These are phyloP conservation scores for Pontederia paniculata DNA, from an alignment of 176 grass and related monocot genomes.

Conservation along the genomic window DNA sequence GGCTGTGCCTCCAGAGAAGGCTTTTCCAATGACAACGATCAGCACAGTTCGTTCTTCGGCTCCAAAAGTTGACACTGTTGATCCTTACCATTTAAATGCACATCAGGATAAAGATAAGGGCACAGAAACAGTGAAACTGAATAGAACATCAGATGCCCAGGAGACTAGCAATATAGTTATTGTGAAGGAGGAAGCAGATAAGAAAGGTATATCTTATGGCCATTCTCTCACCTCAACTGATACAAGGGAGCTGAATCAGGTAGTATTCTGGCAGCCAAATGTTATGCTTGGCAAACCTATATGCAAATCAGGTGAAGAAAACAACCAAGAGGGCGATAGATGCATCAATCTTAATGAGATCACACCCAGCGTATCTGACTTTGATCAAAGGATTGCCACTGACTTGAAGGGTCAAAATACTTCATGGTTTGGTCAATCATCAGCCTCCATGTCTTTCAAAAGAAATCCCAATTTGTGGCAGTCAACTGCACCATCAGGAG, in stretches of 20 bases:
- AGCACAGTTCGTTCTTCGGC: slow-evolving; percentile 45
- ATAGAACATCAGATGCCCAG: slow-evolving; percentile 38
- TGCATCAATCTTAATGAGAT: slow-evolving; percentile 55
- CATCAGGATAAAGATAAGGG: slow-evolving; percentile 49
- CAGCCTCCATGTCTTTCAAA: too few species aligned
- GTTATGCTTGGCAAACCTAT: slow-evolving; percentile 20
- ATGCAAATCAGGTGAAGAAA: slow-evolving; percentile 31
- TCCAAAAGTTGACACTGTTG: slow-evolving; percentile 39
- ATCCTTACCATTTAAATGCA: slow-evolving; percentile 15
- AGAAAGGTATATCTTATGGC: slow-evolving; percentile 28
- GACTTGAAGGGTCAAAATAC: slow-evolving; percentile 10
- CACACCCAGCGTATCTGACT: slow-evolving; percentile 22
- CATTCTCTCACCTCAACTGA: slow-evolving; percentile 23
- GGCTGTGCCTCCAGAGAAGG: slow-evolving; percentile 78
- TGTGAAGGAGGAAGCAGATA: slow-evolving; percentile 60
- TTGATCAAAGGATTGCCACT: slow-evolving; percentile 21
- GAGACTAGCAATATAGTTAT: slow-evolving; percentile 51
- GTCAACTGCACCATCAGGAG: too few species aligned
- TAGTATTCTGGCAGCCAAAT: slow-evolving; percentile 27
- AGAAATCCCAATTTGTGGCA: too few species aligned
- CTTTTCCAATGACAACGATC: slow-evolving; percentile 74
- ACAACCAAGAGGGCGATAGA: slow-evolving; percentile 25
- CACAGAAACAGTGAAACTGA: slow-evolving; percentile 39
- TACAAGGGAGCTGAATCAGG: slow-evolving; percentile 35
- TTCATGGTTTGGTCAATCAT: too few species aligned